Percentiles rank a stretch among this genome's conserved stretches.
Conservation (phyloP, 176 grass and related monocot species). For the Cenchrus purpureus region DNA sequence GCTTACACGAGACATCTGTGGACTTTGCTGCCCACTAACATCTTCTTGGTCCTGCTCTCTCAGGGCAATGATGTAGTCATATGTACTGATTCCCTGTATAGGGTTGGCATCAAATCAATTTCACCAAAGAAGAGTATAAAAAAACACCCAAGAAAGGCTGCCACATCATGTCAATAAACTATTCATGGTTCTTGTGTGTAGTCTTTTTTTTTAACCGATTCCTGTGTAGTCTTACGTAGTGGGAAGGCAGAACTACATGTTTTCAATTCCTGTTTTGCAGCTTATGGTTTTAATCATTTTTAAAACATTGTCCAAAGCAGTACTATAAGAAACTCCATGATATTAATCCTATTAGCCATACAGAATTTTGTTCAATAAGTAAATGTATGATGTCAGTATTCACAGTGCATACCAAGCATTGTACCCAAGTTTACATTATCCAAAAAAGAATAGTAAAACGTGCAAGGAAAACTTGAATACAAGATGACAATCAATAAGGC, state of each 20-base stretch:
- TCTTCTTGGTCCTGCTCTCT: slow-evolving; percentile 98
- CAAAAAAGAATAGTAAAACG: neutral
- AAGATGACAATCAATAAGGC: slow-evolving; percentile 10
- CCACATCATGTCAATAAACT: neutral
- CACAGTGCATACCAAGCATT: neutral
- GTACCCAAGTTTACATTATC: slow-evolving; percentile 1
- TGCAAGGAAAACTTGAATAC: neutral
- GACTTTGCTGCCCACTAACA: slow-evolving; percentile 77
- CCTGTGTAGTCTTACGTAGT: slow-evolving; percentile 9
- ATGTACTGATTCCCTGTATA: slow-evolving; percentile 89
- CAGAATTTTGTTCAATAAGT: slow-evolving; percentile 20
- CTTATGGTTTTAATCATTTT: neutral
- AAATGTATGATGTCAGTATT: slow-evolving; percentile 15
- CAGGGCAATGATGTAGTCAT: slow-evolving; percentile 98
- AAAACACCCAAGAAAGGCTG: neutral
- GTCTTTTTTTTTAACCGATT: neutral
- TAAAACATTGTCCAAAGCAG: neutral
- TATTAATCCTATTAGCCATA: slow-evolving; percentile 5
- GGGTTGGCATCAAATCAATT: slow-evolving; percentile 31
- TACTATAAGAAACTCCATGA: slow-evolving; percentile 7
- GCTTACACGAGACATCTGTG: slow-evolving; percentile 92
- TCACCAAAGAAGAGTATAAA: slow-evolving; percentile 12
- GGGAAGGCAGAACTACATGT: neutral
- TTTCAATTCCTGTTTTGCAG: neutral
- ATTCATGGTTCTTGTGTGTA: slow-evolving; percentile 17